Evolutionary conservation across 108 stramenopile species (phyloP).

Genomic region (Ochromonas danica): DNA sequence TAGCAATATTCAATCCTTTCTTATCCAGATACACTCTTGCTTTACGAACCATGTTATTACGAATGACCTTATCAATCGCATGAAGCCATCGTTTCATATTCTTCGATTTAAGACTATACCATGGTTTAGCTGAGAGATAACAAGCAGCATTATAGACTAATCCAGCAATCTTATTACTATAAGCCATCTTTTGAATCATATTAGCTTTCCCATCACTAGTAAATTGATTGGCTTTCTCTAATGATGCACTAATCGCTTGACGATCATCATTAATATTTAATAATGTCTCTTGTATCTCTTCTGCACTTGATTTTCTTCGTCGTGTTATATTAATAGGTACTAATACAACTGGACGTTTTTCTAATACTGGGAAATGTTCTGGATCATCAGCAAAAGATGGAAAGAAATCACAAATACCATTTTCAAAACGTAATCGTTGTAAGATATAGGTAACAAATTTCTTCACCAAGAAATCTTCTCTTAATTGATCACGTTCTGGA

Average conservation of each 20-base stretch:
- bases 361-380: background rate
- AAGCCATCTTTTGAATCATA: no score
- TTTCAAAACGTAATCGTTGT: background rate
- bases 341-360: background rate
- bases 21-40: no score
- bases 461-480: background rate
- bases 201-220: no score
- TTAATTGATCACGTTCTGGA: background rate
- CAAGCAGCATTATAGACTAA: no score
- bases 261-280: background rate
- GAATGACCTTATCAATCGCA: no score
- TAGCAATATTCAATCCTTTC: no score
- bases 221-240: background rate
- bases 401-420: background rate
- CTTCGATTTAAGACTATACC: no score
- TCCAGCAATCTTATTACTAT: no score
- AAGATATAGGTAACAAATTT: background rate
- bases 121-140: no score
- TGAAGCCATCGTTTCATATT: no score
- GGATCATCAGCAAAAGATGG: background rate
- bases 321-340: background rate
- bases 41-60: no score
- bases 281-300: background rate
- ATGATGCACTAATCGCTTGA: background rate
- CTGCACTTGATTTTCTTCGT: background rate